Base-by-base conservation (phyloP, 2,329 filamentous ascomycete species). In the Sclerotinia minor region DNA sequence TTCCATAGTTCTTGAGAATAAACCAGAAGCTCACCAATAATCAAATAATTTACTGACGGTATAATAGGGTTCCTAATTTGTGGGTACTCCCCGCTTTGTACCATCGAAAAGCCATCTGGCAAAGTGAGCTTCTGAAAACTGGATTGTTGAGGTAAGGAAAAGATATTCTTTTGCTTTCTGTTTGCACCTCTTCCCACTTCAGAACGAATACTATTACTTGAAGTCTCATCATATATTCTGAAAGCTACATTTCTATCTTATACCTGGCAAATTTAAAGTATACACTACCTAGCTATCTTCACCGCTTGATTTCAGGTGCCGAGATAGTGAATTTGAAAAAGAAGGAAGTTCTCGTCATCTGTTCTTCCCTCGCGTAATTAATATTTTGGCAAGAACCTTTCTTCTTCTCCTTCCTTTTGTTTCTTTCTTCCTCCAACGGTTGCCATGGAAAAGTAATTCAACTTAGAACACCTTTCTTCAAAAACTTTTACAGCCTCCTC, bases 131-230 rank as follows among this genome's bases (percentile, higher is more conserved):
- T 4, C 19, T 26, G 32, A 24, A 35, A 52, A 63, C 26, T 38
- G 45, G 15, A 38, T 24, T 52, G 32, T 52, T 11, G 59, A 63
- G 59, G 59, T 63, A 52, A 50, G 59, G n/a, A 49, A 17, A 50
- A 38, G 21, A 44, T 5, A 45, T n/a, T 19, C 35, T 35, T 50
- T 50, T 38, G 19, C 26, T 35, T 50, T n/a, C 6, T 26, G 1
- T 29, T 59, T n/a, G 32, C 19, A 60, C 17, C 32, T 41, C 38
- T 41, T 17, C 38, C 47, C 19, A 47, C 26, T 44, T 60, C 21
- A 19, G 26, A 32, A 32, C 41, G 57, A 60, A 24, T 32, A 5
- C 24, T 52, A 63, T 63, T 38, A 35, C 59, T 52, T 38, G 45
- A 49, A 63, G 59, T 15, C 59, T 63, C 15, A 45, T 63, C 11